phyloP scores from a whole-genome alignment of 257 asterid species.

The Lavandula angustifolia region DNA sequence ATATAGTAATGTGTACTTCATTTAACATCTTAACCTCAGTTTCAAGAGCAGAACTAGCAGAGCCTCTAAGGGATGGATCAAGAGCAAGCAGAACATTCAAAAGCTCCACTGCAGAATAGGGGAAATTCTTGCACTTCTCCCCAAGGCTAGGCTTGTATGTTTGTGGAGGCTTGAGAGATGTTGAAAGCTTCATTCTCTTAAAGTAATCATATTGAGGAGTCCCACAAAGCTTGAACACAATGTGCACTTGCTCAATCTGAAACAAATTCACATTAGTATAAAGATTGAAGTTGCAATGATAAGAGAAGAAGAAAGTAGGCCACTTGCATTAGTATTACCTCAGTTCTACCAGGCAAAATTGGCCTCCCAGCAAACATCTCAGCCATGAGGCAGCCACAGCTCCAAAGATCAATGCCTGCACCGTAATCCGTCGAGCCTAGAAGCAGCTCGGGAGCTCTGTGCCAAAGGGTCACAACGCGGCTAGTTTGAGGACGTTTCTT shows the following conservation, averaged over 20 bases:
- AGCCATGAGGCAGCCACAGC: conserved; percentile 81
- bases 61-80: conserved; percentile 60
- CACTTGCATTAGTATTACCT: conserved; percentile 43
- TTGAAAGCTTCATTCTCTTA: conserved; percentile 49
- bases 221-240: conserved; percentile 82
- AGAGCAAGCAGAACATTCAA: conserved; percentile 59
- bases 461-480: conserved; percentile 86
- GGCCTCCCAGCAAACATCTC: conserved; percentile 79
- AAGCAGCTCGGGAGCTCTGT: conserved; percentile 73
- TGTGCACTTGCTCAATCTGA: conserved; percentile 79
- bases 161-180: conserved; percentile 69
- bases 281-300: no score
- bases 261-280: no score
- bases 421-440: conserved; percentile 75
- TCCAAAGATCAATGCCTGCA: conserved; percentile 74
- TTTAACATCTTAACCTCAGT: conserved; percentile 41
- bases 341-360: conserved; percentile 68
- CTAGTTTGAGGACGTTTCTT: conserved; percentile 56
- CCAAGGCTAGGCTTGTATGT: conserved; percentile 49
- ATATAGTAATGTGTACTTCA: no score
- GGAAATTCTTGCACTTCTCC: conserved; percentile 60
- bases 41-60: conserved; percentile 60
- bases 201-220: conserved; percentile 71
- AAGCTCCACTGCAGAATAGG: conserved; percentile 61
- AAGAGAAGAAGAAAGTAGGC: no score